Conservation (phyloP, 2,329 filamentous ascomycete genomes). For the Sporothrix brasiliensis region DNA sequence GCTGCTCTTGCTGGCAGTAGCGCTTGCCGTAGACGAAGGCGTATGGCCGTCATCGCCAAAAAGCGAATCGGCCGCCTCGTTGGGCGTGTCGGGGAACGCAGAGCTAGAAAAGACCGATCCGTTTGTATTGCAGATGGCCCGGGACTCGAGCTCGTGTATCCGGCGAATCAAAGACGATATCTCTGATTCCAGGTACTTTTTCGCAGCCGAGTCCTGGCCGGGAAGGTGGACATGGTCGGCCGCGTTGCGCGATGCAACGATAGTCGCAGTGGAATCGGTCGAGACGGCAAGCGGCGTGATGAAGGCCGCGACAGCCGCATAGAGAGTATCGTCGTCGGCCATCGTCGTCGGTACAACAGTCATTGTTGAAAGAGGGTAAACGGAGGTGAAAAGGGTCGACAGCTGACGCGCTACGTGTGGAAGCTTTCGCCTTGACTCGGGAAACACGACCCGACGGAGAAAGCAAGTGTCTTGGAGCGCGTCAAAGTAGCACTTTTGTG, state of each 20-base stretch:
- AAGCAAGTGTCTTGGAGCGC: neutral
- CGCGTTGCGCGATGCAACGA: conserved; percentile 39
- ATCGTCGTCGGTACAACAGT: conserved; percentile 36
- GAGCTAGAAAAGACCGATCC: conserved; percentile 64
- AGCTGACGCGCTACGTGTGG: neutral
- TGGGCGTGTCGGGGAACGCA: conserved; percentile 76
- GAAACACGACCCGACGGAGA: neutral
- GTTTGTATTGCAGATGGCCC: conserved; percentile 54
- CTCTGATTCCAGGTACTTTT: conserved; percentile 79
- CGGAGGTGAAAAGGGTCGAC: neutral
- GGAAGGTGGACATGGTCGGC: conserved; percentile 68
- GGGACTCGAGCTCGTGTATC: conserved; percentile 80
- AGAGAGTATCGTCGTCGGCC: conserved; percentile 42
- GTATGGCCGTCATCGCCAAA: conserved; percentile 61
- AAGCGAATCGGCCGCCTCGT: conserved; percentile 69
- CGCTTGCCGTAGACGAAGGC: conserved; percentile 45
- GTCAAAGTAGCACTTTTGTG: neutral
- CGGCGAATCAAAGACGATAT: conserved; percentile 75
- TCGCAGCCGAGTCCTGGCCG: conserved; percentile 73
- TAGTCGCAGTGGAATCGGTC: conserved; percentile 34
- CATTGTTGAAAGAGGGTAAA: conserved; percentile 25
- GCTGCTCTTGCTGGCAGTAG: conserved; percentile 30
- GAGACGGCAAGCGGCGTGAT: conserved; percentile 42
- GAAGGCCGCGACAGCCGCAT: conserved; percentile 41
- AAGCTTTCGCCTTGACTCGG: neutral